Evolutionary conservation across 169 alveolate species (phyloP), one percentile per base, ranked within the genome.

Genomic region (Cryptosporidium sp.): DNA sequence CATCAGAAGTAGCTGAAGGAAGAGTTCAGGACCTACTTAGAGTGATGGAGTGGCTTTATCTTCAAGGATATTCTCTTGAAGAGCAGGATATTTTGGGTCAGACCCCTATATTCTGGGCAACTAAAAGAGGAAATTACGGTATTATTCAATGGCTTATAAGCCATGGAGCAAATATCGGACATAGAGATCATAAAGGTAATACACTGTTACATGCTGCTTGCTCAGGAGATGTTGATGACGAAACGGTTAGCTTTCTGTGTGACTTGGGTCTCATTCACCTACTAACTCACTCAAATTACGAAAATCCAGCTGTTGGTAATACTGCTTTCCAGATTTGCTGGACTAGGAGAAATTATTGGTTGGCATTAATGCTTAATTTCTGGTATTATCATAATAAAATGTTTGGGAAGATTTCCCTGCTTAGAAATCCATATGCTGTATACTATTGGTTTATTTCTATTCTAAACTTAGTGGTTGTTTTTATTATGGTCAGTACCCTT

Each of bases 91-190:
- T 73, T 14, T 75, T 86, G 86, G 98, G 98, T 0, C 94, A 95
- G 23, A 96, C 98, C 21, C 97, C 97, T 12, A 86, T 96, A 58
- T 91, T 96, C 93, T 93, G 93, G 91, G 94, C 98, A 31, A 93
- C 96, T 29, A 92, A 94, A 73, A 92, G 97, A 74, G 97, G 97
- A n/a, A 91, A 89, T 68, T 93, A 86, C 74, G 86, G 92, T 62
- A 91, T 94, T 39, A 93, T 94, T 50, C 98, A 96, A 91, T 96
- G 98, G 98, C 91, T 96, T 58, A 75, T 96, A 69, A 94, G 95
- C 37, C 91, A 94, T 65, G 95, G 96, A 35, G 97, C 96, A 41
- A 93, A 94, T 70, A 75, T 93, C 39, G 93, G 94, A 33, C 97
- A 95, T 80, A 69, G 97, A 51, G 94, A 91, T 41, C 92, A 85